Evolutionary conservation across 2,329 filamentous ascomycete genomes (phyloP), one percentile per base, ranked within the genome.

Genomic region (Coniochaeta prunicola): DNA sequence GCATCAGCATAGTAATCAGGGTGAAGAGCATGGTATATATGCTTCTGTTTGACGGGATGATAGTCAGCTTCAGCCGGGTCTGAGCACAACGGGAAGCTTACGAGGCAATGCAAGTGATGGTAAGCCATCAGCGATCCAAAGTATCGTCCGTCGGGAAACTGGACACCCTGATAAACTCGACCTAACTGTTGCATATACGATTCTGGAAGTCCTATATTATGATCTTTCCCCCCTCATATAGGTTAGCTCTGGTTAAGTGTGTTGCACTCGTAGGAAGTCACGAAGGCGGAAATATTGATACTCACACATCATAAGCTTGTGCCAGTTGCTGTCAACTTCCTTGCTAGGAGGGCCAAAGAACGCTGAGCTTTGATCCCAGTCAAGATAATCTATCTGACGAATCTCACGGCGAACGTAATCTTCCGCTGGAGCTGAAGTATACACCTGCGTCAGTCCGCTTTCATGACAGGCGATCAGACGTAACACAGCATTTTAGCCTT

Each of bases 61-160:
- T 15, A 57, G 10, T 26, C 26, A 40, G 24, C 28, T 50, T 8
- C 17, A 45, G n/a, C n/a, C 4, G 4, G 40, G 7, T 50, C 5
- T 2, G 45, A 17, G 10, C 19, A 19, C 7, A 30, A 10, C 4
- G 28, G 15, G 24, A 1, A 13, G 13, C 42, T 53, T 40, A 58
- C 57, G 10, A 58, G 50, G 33, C 57, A 58, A 26, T 58, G 57
- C 2, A 58, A 10, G n/a, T 58, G 57, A 28, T 58, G 57, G 26
- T 54, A 58, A 2, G 40, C 57, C 57, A 58, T 58, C 57, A 58
- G 38, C 3, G 57, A 58, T 8, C 57, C 57, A 42, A 40, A 58
- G 17, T 58, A 58, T 31, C 57, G 45, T 19, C 57, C 57, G n/a
- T 58, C 57, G 21, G 57, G 57, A 21, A 58, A 58, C 19, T 28